phyloP scores from a whole-genome alignment of 108 stramenopile genomes.

The Skeletonema grethae region DNA sequence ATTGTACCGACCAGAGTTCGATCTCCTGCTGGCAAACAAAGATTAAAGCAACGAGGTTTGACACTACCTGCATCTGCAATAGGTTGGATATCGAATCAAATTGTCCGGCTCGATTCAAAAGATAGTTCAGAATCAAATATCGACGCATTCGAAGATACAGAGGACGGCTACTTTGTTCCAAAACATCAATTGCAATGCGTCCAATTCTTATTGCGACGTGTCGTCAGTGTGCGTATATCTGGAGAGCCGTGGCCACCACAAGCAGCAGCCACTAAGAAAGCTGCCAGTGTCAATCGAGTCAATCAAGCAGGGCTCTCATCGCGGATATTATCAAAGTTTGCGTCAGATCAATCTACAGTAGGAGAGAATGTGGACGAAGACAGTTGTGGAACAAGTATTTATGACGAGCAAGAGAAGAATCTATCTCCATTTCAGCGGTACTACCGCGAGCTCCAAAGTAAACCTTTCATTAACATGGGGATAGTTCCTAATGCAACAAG shows the following conservation, averaged over 20 bases:
- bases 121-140: neutral
- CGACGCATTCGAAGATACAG: constrained; percentile 5
- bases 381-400: constrained; percentile 12
- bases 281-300: constrained; percentile 14
- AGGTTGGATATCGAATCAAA: constrained; percentile 70
- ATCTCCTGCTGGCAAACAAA: neutral
- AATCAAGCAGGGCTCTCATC: constrained; percentile 25
- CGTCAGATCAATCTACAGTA: constrained; percentile 23
- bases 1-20: constrained; percentile 1
- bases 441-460: constrained; percentile 44
- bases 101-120: constrained; percentile 19
- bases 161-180: constrained; percentile 31
- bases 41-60: constrained; percentile 47
- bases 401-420: constrained; percentile 1
- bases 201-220: constrained; percentile 56
- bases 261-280: constrained; percentile 7
- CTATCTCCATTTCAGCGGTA: constrained; percentile 38
- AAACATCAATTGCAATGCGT: constrained; percentile 59
- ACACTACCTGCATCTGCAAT: constrained; percentile 74
- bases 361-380: constrained; percentile 27
- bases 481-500: constrained; percentile 70
- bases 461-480: constrained; percentile 61
- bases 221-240: constrained; percentile 61
- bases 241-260: constrained; percentile 67
- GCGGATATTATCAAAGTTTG: constrained; percentile 33